phyloP scores from a whole-genome alignment of 2,329 filamentous ascomycete genomes.

The Aspergillus ustus region DNA sequence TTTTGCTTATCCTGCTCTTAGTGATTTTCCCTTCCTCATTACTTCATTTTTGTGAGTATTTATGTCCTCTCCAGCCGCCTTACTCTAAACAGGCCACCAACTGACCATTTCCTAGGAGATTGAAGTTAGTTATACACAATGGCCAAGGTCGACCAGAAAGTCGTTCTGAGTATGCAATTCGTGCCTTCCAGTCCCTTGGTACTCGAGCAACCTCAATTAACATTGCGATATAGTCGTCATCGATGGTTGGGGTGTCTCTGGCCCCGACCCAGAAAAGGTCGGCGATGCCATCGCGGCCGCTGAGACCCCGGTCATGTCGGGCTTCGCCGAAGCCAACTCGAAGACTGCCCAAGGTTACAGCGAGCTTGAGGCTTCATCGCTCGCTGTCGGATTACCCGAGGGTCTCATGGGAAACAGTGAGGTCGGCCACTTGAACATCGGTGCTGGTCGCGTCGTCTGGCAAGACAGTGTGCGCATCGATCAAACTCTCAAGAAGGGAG shows the following conservation, averaged over 20 bases:
- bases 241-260: conserved; percentile 95
- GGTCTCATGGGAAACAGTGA: conserved; percentile 99
- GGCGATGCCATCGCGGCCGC: conserved; percentile 96
- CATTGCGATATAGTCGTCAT: conserved; percentile 76
- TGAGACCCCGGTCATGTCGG: conserved; percentile 93
- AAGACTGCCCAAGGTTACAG: conserved; percentile 83
- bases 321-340: conserved; percentile 68
- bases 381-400: conserved; percentile 93
- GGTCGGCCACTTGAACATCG: conserved; percentile 98
- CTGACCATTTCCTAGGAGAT: conserved; percentile 27
- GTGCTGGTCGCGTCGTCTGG: conserved; percentile 96
- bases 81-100: conserved; percentile 17
- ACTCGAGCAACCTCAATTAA: conserved; percentile 31
- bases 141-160: conserved; percentile 71
- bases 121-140: conserved; percentile 50
- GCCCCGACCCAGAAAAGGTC: conserved; percentile 77
- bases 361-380: conserved; percentile 91
- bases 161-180: conserved; percentile 63
- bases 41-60: conserved; percentile 16
- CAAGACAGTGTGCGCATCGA: conserved; percentile 98
- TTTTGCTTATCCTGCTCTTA: conserved; percentile 16
- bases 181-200: conserved; percentile 25
- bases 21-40: neutral
- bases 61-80: neutral
- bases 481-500: conserved; percentile 82